phyloP scores from a whole-genome alignment of 352 stramenopile species.

The Phytophthora syringae region DNA sequence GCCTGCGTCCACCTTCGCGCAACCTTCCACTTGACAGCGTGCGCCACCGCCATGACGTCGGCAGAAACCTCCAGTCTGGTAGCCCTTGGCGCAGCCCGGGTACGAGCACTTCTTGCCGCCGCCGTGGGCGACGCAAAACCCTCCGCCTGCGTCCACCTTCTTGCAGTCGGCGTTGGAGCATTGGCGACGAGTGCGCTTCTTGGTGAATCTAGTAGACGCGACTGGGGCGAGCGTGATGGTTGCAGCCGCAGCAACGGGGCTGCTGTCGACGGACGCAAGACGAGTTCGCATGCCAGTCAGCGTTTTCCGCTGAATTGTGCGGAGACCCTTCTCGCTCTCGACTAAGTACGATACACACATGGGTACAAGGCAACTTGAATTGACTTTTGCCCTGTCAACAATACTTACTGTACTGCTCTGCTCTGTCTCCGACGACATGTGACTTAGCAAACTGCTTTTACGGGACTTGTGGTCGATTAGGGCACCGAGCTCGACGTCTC shows the following conservation, averaged over 20 bases:
- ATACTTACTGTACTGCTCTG: conserved; percentile 1
- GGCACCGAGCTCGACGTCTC: background rate
- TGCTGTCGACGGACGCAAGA: conserved; percentile 6
- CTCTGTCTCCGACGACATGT: background rate
- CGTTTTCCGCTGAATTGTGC: conserved; percentile 17
- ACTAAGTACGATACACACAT: conserved; percentile 46
- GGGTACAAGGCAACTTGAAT: background rate
- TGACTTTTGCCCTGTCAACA: conserved; percentile 23
- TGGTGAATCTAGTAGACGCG: conserved; percentile 6
- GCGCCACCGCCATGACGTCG: conserved; percentile 77
- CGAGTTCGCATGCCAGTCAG: conserved; percentile 27
- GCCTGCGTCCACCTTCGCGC: conserved; percentile 81
- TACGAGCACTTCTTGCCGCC: conserved; percentile 85
- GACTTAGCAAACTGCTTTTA: no score
- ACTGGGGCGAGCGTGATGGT: background rate
- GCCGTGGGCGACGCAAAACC: conserved; percentile 85
- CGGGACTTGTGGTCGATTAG: background rate
- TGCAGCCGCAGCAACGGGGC: conserved; percentile 12
- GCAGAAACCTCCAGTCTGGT: conserved; percentile 83
- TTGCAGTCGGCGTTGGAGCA: conserved; percentile 61
- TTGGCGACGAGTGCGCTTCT: conserved; percentile 52
- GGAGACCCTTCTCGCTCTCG: background rate
- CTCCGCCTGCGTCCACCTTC: conserved; percentile 82
- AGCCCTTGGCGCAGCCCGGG: conserved; percentile 74
- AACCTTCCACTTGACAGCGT: conserved; percentile 73